Evolutionary conservation across 371 early-diverging fungal genomes (phyloP), one percentile per base, ranked within the genome.

Genomic region (Batkoa obscura): DNA sequence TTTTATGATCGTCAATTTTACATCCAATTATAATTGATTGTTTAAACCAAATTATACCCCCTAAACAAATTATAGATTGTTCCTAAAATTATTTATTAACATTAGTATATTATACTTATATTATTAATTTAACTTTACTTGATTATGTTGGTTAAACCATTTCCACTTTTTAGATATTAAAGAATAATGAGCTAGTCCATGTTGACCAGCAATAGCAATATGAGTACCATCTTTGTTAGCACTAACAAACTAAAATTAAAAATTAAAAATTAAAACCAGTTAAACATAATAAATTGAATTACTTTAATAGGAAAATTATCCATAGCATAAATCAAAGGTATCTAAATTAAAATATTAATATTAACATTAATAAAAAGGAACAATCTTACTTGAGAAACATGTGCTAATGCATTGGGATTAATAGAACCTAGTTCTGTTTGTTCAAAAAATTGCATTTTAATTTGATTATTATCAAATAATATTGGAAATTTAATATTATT

Each of bases 11-110:
- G 1, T 70, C 43, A 23, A 70, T 62, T 56, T 79, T 74, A 45
- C 80, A 79, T 5, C 75, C 74, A 17, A 70, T 80, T 50, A 90
- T 74, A 31, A 90, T 58, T 15, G 83, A 68, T 53, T 79, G 69
- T 45, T 75, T 80, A 61, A 72, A 83, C 91, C 91, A 91, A 1
- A 75, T 73, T 48, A 88, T 65, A 3, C 88, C 87, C 15, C 87
- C 86, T 17, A 74, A 72, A 13, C 70, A 79, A 9, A 69, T 36
- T 60, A 91, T 85, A 13, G 76, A 74, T 61, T 85, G 79, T 62
- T 90, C 91, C 60, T 72, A 23, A 23, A 23, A 23, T 23, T 23
- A 23, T 23, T 23, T 23, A 23, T 23, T 23, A 23, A 23, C 23
- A 23, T 23, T 23, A 23, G 23, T 23, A 23, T 8, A 52, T 3